A percentile compares a stretch with the other conserved stretches of the same genome.
Evolutionary conservation across 192 early-diverging fungal genomes (phyloP).

Genomic region (Gamsiella multidivaricata): DNA sequence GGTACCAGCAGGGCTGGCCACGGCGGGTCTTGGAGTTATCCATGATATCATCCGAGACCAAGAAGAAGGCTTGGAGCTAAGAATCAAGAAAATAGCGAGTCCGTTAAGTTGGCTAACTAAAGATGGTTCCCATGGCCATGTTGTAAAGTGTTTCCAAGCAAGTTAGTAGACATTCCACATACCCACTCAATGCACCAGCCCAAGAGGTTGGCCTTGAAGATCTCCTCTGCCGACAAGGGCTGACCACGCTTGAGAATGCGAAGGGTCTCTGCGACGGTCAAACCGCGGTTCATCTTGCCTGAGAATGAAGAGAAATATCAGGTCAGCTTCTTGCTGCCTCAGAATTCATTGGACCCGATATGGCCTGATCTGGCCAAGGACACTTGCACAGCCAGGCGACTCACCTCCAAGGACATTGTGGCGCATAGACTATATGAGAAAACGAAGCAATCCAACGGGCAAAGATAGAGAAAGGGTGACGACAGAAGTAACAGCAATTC

Average conservation of each 20-base stretch:
- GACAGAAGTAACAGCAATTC: neutral
- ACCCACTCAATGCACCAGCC: conserved; percentile 97
- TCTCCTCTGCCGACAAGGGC: conserved; percentile 79
- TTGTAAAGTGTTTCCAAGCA: too few relatives aligned
- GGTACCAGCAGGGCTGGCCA: conserved; percentile 98
- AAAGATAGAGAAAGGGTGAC: neutral
- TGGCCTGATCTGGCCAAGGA: too few relatives aligned
- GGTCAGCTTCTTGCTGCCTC: too few relatives aligned
- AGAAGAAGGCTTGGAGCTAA: conserved; percentile 97
- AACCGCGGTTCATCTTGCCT: conserved; percentile 99
- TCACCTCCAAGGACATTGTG: conserved; percentile 67
- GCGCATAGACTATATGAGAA: conserved; percentile 53
- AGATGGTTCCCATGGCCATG: neutral
- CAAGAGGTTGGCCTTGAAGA: conserved; percentile 87
- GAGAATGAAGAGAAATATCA: neutral
- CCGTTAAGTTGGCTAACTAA: neutral
- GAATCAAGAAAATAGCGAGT: conserved; percentile 5
- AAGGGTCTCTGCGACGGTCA: conserved; percentile 93
- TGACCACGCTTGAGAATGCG: conserved; percentile 78
- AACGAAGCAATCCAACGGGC: neutral
- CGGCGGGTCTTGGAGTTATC: conserved; percentile 95
- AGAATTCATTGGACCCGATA: too few relatives aligned
- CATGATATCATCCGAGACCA: conserved; percentile 99
- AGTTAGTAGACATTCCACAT: too few relatives aligned
- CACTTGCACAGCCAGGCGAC: conserved; percentile 11